Conservation (phyloP, 2,329 filamentous ascomycete genomes). For the Cytospora piceae region DNA sequence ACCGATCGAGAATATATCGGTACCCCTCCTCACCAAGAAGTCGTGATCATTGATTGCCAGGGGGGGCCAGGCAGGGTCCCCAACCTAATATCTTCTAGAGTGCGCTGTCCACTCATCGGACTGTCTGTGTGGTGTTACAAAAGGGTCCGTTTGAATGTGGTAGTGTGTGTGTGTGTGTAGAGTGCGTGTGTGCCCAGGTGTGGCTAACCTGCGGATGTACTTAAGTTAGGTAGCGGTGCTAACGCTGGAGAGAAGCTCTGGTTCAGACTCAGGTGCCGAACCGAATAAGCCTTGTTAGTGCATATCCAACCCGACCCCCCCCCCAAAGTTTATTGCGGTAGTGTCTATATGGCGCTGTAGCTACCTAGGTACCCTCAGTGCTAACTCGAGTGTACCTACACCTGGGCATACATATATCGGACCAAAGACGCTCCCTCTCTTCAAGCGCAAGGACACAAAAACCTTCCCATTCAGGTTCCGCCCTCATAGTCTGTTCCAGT, state of each 20-base stretch:
- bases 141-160: not conserved
- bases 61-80: too few species aligned
- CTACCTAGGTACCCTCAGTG: not conserved
- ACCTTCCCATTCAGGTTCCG: not conserved
- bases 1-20: not conserved
- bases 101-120: not conserved
- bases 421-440: not conserved
- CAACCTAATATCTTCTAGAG: not conserved
- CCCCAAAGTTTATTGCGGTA: not conserved
- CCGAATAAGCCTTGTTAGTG: not conserved
- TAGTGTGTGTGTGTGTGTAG: too few species aligned
- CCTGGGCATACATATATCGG: too few species aligned
- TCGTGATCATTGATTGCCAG: not conserved
- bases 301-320: not conserved
- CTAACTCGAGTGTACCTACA: too few species aligned
- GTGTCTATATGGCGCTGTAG: not conserved
- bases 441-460: not conserved
- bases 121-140: not conserved
- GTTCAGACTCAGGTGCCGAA: not conserved
- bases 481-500: not conserved
- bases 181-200: not conserved
- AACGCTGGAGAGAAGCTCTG: not conserved
- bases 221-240: not conserved
- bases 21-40: not conserved
- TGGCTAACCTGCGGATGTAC: not conserved